These are phyloP conservation scores for Peziza echinospora DNA, from an alignment of 495 filamentous ascomycete genomes.

Conservation along the genomic window DNA sequence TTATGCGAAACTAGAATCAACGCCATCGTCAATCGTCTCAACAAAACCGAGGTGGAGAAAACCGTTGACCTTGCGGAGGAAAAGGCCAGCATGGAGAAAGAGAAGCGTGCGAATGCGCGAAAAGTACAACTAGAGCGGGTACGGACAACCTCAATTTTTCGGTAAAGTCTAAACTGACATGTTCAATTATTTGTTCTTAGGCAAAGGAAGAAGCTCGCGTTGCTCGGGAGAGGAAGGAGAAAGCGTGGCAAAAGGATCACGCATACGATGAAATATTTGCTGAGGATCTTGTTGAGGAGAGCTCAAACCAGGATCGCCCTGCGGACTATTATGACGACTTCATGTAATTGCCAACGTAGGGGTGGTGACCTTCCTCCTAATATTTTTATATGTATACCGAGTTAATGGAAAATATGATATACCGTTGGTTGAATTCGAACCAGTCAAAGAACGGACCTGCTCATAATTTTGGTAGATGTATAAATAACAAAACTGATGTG, in stretches of 20 bases:
- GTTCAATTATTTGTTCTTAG: too few relatives aligned
- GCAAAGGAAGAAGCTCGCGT: conserved; percentile 61
- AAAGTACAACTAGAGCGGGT: conserved; percentile 43
- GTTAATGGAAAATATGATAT: too few relatives aligned
- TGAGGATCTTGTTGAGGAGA: conserved; percentile 39
- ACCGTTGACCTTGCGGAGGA: conserved; percentile 60
- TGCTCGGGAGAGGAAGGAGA: conserved; percentile 56
- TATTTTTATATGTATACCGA: too few relatives aligned
- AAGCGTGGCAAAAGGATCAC: conserved; percentile 85
- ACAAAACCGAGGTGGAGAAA: conserved; percentile 81
- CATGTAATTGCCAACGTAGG: too few relatives aligned
- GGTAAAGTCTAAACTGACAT: conserved; percentile 8
- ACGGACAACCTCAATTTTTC: conserved; percentile 3
- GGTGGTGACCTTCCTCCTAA: too few relatives aligned
- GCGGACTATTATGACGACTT: conserved; percentile 50
- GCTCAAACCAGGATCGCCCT: conserved; percentile 45
- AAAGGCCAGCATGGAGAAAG: conserved; percentile 49
- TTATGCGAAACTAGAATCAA: conserved; percentile 62
- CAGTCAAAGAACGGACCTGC: too few relatives aligned
- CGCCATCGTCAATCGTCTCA: conserved; percentile 77
- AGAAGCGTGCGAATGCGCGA: conserved; percentile 46
- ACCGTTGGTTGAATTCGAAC: too few relatives aligned
- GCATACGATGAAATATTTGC: conserved; percentile 73
- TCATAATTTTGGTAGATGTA: too few relatives aligned
- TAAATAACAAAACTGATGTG: too few relatives aligned